phyloP scores from a whole-genome alignment of 148 eudicot genomes.

The Pouteria glomerata region DNA sequence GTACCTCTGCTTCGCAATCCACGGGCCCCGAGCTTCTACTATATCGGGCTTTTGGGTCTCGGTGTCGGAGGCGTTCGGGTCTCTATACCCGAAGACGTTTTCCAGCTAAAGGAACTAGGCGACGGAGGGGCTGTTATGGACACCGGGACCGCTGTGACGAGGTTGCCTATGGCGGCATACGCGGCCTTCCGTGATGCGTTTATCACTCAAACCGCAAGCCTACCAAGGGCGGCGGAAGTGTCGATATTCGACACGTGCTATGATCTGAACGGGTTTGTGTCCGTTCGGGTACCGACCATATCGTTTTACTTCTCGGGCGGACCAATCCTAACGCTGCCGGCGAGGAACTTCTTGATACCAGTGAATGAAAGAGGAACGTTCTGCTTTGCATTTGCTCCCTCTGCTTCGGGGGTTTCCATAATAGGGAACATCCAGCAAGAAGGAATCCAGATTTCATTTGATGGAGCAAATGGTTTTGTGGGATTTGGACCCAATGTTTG shows the following conservation, averaged over 20 bases:
- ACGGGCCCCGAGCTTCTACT: conserved; percentile 68
- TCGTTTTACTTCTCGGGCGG: conserved; percentile 80
- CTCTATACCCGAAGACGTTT: conserved; percentile 45
- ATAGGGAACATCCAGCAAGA: conserved; percentile 95
- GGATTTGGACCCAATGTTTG: conserved; percentile 95
- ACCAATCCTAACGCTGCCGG: conserved; percentile 74
- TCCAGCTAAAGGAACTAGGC: conserved; percentile 36
- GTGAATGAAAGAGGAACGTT: conserved; percentile 73
- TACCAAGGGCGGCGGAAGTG: conserved; percentile 49
- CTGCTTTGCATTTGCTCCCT: conserved; percentile 85
- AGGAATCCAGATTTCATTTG: conserved; percentile 86
- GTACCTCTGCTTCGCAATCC: conserved; percentile 57
- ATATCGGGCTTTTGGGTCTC: conserved; percentile 60
- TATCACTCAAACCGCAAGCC: conserved; percentile 41
- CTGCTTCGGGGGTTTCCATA: conserved; percentile 61
- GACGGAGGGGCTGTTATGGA: conserved; percentile 86
- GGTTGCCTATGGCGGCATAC: conserved; percentile 65
- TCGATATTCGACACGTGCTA: conserved; percentile 90
- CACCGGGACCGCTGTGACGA: conserved; percentile 82
- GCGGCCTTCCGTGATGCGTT: conserved; percentile 66
- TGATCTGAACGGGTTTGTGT: conserved; percentile 53
- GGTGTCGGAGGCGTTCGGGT: conserved; percentile 75
- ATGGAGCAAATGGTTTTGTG: conserved; percentile 66
- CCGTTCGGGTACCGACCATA: conserved; percentile 84
- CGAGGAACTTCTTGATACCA: conserved; percentile 72